phyloP scores from a whole-genome alignment of 768 basidiomycete genomes.

The Suillus clintonianus region DNA sequence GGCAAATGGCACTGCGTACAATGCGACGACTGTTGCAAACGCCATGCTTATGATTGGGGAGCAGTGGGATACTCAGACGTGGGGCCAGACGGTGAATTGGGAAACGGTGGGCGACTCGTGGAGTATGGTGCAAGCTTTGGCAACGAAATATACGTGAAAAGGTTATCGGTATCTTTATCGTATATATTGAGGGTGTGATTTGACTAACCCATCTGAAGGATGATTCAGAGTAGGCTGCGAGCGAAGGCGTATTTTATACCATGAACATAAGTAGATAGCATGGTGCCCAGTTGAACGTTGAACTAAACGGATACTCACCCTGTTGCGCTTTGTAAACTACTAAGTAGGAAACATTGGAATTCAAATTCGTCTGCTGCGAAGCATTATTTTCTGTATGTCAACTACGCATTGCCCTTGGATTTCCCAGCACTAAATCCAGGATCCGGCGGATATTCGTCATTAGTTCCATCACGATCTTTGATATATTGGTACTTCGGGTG shows the following conservation, averaged over 20 bases:
- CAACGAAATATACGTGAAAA: slow-evolving; percentile 12
- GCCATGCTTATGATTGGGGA: slow-evolving; percentile 36
- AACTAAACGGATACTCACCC: too few species aligned
- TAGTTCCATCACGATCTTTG: background rate
- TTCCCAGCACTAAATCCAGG: background rate
- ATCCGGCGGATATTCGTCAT: background rate
- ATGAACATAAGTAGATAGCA: too few species aligned
- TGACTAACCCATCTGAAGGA: too few species aligned
- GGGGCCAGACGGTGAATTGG: slow-evolving; percentile 12
- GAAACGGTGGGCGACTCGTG: slow-evolving; percentile 23
- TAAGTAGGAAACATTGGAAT: background rate
- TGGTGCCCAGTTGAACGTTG: too few species aligned
- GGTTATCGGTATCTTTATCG: too few species aligned
- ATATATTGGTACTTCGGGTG: background rate
- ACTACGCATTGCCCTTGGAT: background rate
- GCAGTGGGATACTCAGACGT: slow-evolving; percentile 27
- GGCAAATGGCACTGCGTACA: slow-evolving; percentile 28
- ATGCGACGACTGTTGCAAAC: slow-evolving; percentile 22
- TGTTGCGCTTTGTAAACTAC: background rate
- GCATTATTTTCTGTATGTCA: background rate
- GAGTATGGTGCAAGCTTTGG: slow-evolving; percentile 18
- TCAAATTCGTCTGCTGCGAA: too few species aligned
- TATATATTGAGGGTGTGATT: too few species aligned
- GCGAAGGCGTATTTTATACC: too few species aligned
- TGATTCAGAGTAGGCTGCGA: too few species aligned